phyloP scores from a whole-genome alignment of 2,329 filamentous ascomycete species.

The Incumbomyces delicatus region DNA sequence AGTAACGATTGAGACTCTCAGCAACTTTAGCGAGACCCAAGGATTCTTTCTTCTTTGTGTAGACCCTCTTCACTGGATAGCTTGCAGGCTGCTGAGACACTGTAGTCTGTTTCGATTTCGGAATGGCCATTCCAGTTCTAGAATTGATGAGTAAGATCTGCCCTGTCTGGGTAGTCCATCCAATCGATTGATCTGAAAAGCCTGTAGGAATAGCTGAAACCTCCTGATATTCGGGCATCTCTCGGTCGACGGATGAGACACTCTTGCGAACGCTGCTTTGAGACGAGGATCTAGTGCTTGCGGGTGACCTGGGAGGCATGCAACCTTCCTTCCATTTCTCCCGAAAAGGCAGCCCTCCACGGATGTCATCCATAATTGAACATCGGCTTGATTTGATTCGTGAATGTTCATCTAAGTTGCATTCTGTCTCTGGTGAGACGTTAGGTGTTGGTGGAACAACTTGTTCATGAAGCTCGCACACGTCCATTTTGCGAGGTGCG shows the following conservation, averaged over 20 bases:
- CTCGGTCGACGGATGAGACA: too few species aligned
- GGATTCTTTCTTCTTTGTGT: not conserved
- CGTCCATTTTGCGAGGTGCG: not conserved
- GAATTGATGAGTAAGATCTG: constrained; percentile 25
- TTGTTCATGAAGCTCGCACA: too few species aligned
- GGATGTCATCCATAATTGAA: not conserved
- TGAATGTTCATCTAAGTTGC: constrained; percentile 1
- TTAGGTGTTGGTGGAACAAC: not conserved
- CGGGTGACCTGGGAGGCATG: not conserved
- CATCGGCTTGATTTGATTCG: constrained; percentile 4
- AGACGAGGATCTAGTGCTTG: not conserved
- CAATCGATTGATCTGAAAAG: not conserved
- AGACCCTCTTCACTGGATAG: not conserved
- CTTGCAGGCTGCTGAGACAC: not conserved
- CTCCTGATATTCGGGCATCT: too few species aligned
- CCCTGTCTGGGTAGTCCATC: constrained; percentile 50
- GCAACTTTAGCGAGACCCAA: not conserved
- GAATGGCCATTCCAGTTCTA: constrained; percentile 27
- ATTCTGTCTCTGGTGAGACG: not conserved
- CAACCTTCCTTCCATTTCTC: not conserved
- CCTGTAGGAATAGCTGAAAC: too few species aligned
- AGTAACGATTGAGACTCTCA: not conserved
- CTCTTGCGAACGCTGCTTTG: too few species aligned
- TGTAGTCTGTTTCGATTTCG: not conserved
- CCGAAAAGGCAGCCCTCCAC: constrained; percentile 3